phyloP scores from a whole-genome alignment of 148 eudicot species.

The Fagopyrum tataricum region DNA sequence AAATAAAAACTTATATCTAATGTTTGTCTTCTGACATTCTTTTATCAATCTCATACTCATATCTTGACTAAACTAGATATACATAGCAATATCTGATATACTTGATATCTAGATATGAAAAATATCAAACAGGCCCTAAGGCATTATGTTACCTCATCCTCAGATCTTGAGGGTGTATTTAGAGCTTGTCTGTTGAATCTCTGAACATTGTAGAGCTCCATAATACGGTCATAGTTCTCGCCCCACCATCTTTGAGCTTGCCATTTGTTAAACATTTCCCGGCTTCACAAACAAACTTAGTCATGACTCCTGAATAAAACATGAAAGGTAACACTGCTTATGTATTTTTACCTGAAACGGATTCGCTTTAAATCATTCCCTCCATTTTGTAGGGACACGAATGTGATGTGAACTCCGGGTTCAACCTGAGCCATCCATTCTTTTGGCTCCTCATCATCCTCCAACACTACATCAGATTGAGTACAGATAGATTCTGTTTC shows the following conservation, averaged over 20 bases:
- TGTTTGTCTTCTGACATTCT: too few relatives aligned
- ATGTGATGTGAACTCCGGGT: conserved; percentile 96
- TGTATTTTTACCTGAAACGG: conserved; percentile 69
- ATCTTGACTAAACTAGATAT: too few relatives aligned
- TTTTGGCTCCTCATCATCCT: conserved; percentile 79
- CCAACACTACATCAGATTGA: conserved; percentile 48
- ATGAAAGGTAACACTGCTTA: not conserved
- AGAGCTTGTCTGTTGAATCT: conserved; percentile 93
- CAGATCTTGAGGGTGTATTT: conserved; percentile 83
- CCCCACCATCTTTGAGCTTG: conserved; percentile 99
- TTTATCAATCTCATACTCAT: too few relatives aligned
- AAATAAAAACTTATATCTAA: too few relatives aligned
- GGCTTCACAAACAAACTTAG: conserved; percentile 37
- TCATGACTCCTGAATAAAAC: not conserved
- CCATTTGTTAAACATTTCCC: conserved; percentile 95
- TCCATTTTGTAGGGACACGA: conserved; percentile 78
- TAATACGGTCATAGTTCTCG: conserved; percentile 86
- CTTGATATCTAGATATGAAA: too few relatives aligned
- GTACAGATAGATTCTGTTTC: conserved; percentile 48
- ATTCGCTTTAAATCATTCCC: conserved; percentile 94
- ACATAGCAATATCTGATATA: too few relatives aligned
- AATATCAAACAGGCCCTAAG: too few relatives aligned
- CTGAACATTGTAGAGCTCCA: conserved; percentile 98
- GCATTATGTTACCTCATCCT: conserved; percentile 75
- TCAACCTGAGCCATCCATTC: conserved; percentile 99